phyloP scores from a whole-genome alignment of 2,329 filamentous ascomycete species.

The Xylariaceae sp. region DNA sequence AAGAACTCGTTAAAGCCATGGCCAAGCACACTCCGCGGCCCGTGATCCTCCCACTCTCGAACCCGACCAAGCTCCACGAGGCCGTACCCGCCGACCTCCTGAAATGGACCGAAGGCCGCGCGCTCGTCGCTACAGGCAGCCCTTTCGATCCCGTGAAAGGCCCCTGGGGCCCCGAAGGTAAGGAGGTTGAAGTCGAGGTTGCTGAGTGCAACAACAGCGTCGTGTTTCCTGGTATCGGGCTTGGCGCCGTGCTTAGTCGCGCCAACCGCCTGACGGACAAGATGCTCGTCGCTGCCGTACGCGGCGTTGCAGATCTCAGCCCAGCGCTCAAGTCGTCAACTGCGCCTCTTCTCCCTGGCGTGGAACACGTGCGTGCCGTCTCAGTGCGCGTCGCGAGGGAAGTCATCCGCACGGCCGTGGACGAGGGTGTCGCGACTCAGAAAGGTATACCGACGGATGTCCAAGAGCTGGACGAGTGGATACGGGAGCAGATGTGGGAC shows the following conservation, averaged over 20 bases:
- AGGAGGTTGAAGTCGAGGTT: slow-evolving; percentile 41
- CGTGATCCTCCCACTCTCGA: slow-evolving; percentile 74
- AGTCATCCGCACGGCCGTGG: slow-evolving; percentile 67
- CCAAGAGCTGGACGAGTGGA: slow-evolving; percentile 63
- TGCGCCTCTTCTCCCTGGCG: slow-evolving; percentile 70
- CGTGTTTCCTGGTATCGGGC: slow-evolving; percentile 80
- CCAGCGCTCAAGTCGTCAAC: slow-evolving; percentile 60
- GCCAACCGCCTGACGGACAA: slow-evolving; percentile 64
- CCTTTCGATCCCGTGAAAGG: slow-evolving; percentile 72
- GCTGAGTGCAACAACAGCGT: slow-evolving; percentile 89
- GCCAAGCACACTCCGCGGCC: slow-evolving; percentile 66
- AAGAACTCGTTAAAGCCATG: slow-evolving; percentile 73
- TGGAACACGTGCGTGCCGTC: slow-evolving; percentile 68
- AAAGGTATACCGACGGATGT: slow-evolving; percentile 57
- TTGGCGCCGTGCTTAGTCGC: slow-evolving; percentile 70
- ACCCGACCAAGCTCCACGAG: slow-evolving; percentile 80
- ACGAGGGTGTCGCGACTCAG: slow-evolving; percentile 60
- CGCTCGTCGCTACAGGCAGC: slow-evolving; percentile 76
- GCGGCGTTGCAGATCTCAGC: slow-evolving; percentile 65
- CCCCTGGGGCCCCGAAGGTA: slow-evolving; percentile 44
- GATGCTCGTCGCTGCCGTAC: slow-evolving; percentile 78
- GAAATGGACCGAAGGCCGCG: slow-evolving; percentile 73
- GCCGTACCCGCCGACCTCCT: slow-evolving; percentile 73
- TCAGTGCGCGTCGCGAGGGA: slow-evolving; percentile 73
- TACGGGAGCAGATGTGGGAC: slow-evolving; percentile 76